Conservation (phyloP, 148 eudicot species). For the Salicornia ramosissima region DNA sequence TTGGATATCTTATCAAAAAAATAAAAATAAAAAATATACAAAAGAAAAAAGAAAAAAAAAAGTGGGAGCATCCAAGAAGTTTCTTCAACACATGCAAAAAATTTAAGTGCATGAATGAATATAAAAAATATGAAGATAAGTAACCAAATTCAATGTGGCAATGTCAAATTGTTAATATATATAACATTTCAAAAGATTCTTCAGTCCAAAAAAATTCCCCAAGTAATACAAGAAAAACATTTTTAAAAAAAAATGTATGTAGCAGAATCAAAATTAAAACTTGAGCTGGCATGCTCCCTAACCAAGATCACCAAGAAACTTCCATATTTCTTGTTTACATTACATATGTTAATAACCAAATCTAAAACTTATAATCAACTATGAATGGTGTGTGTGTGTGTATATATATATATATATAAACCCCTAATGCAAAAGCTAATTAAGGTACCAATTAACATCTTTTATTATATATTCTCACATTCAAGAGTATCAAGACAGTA, state of each 20-base stretch:
- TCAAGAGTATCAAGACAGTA: too few relatives aligned
- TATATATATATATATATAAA: constrained; percentile 12
- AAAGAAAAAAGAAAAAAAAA: constrained; percentile 1
- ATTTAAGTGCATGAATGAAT: not conserved
- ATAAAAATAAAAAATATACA: too few relatives aligned
- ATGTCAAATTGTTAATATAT: too few relatives aligned
- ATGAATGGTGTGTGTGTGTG: not conserved
- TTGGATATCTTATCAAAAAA: too few relatives aligned
- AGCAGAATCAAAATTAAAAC: not conserved
- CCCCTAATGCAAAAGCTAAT: not conserved
- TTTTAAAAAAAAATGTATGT: not conserved
- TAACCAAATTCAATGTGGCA: not conserved
- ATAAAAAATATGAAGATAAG: not conserved
- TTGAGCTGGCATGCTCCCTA: constrained; percentile 19
- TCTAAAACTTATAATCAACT: not conserved
- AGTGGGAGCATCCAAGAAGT: constrained; percentile 3
- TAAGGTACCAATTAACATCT: constrained; percentile 1
- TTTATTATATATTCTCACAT: not conserved
- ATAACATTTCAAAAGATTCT: not conserved
- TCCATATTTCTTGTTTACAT: not conserved
- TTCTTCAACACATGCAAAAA: not conserved
- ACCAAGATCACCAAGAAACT: not conserved
- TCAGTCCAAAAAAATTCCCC: not conserved
- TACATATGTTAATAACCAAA: not conserved
- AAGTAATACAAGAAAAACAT: too few relatives aligned